Conservation (phyloP, 805 yeast genomes). For the Saturnispora gosingensis region DNA sequence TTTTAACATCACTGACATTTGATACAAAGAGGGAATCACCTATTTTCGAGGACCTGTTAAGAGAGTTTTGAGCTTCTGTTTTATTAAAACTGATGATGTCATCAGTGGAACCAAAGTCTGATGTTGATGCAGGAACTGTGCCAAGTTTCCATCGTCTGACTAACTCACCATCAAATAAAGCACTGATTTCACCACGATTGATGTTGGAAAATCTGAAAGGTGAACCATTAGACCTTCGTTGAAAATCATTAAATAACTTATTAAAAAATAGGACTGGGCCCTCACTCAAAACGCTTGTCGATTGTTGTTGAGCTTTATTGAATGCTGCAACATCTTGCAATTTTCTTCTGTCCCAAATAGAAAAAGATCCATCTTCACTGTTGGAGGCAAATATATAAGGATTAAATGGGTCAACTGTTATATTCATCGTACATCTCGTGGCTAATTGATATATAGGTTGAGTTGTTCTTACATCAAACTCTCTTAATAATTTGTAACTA, state of each 20-base stretch:
- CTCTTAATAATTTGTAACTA: conserved; percentile 66
- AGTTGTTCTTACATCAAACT: conserved; percentile 60
- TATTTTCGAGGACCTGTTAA: conserved; percentile 13
- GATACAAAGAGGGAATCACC: conserved; percentile 64
- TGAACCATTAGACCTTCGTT: conserved; percentile 48
- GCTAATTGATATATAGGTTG: conserved; percentile 65
- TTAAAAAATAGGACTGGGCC: conserved; percentile 49
- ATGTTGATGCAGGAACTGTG: conserved; percentile 33
- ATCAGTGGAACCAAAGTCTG: conserved; percentile 19
- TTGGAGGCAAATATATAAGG: conserved; percentile 60
- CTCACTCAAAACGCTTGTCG: conserved; percentile 28
- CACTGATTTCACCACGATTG: conserved; percentile 64
- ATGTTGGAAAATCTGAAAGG: conserved; percentile 63
- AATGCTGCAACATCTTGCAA: conserved; percentile 25
- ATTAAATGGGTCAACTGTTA: conserved; percentile 61
- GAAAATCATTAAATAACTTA: conserved; percentile 51
- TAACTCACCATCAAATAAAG: conserved; percentile 67
- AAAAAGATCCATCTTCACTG: conserved; percentile 76
- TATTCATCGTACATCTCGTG: conserved; percentile 60
- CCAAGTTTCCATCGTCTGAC: conserved; percentile 79
- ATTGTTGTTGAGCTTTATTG: conserved; percentile 8
- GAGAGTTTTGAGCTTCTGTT: conserved; percentile 14
- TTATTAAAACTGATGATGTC: conserved; percentile 13
- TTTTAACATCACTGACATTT: conserved; percentile 61
- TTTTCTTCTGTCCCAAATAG: conserved; percentile 74